Percentiles rank a stretch among this genome's conserved stretches.
phyloP scores from a whole-genome alignment of 1,139 yeast species.

The Debaryomycetaceae sp. region DNA sequence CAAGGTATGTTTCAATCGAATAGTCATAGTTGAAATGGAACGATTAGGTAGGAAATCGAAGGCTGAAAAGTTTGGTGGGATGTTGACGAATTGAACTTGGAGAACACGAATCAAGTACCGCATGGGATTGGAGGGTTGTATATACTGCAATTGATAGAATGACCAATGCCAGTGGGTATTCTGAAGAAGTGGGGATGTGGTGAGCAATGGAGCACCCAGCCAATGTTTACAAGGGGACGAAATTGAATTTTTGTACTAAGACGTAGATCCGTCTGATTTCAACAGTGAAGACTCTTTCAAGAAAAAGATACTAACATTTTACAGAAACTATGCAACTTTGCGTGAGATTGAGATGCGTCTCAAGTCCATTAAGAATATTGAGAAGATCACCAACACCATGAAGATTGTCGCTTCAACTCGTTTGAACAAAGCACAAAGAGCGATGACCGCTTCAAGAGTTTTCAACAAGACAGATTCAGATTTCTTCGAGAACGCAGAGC shows the following conservation, averaged over 20 bases:
- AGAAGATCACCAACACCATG: conserved; percentile 99
- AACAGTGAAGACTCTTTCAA: background rate
- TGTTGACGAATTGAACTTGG: background rate
- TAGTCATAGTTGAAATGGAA: background rate
- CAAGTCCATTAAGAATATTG: conserved; percentile 97
- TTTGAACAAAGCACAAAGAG: conserved; percentile 92
- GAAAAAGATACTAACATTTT: conserved; percentile 5
- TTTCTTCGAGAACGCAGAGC: conserved; percentile 80
- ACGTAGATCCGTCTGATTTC: background rate
- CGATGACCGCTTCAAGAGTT: conserved; percentile 85
- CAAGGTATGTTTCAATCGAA: conserved; percentile 45
- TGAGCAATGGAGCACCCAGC: too few relatives aligned
- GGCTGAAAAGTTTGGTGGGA: background rate
- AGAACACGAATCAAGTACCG: background rate
- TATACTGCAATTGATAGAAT: background rate
- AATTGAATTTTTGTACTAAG: too few relatives aligned
- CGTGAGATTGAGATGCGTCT: conserved; percentile 98
- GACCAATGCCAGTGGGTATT: background rate
- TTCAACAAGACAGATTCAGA: conserved; percentile 79
- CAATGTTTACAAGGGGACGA: too few relatives aligned
- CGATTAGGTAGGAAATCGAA: background rate
- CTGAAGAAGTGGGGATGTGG: too few relatives aligned
- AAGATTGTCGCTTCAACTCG: conserved; percentile 98
- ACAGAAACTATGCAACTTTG: conserved; percentile 92
- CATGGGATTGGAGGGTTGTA: background rate